Base-by-base conservation (phyloP, 2,329 filamentous ascomycete species). In the Penicillium capsulatum region DNA sequence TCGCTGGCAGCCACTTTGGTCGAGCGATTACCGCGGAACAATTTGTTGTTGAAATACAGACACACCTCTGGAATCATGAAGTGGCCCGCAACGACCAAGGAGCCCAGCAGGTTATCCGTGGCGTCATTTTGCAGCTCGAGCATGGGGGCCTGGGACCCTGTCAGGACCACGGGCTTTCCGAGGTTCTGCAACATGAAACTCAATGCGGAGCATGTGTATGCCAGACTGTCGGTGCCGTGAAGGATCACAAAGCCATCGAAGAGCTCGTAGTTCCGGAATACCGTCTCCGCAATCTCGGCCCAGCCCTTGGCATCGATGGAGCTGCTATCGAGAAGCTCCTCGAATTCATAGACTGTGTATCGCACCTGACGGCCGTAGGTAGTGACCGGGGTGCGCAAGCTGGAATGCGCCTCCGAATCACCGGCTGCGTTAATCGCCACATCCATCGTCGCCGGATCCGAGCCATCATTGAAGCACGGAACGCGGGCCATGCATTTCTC, bases 61-160 rank as follows among this genome's bases (percentile, higher is more conserved):
- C 87, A 90, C 37, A 96, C 90, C 63, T 95, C 90, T 0, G 90
- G 89, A 42, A 96, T 87, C 69, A 88, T 85, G 60, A 94, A 94
- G 44, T 92, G 92, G 22, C 88, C 88, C 3, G 90, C 90, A 40
- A 95, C 84, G 58, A 95, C 88, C 57, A 95, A 75, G 1, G 87
- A 90, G 14, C 86, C 86, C 4, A 95, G 77, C 9, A 96, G 76
- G 58, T 95, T 96, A 68, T 94, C 89, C 26, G 89, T 85, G 7
- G 89, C 90, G 63, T 96, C 90, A 36, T 85, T 92, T 65, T 95
- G 89, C 17, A 94, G 77, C 45, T 90, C 83, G 54, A 92, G 84
- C 76, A 96, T 95, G 32, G 87, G 87, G 1, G 89, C 85, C 60
- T 88, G 84, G 2, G 81, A 84, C 1, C 83, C 83, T 3, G 90